Conservation (phyloP, 192 early-diverging fungal species). For the Dispira simplex region DNA sequence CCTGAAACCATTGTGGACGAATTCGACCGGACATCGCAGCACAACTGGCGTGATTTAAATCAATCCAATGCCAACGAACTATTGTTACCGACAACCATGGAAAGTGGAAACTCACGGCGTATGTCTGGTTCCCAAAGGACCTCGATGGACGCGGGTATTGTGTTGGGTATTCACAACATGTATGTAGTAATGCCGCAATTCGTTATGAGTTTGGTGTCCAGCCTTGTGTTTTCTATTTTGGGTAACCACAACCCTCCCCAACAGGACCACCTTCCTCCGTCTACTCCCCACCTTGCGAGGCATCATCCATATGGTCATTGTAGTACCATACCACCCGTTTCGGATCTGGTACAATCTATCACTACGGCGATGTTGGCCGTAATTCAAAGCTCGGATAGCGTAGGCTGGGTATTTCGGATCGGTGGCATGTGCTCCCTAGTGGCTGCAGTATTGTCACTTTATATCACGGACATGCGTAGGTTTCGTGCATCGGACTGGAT, state of each 20-base stretch:
- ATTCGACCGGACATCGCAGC: background rate
- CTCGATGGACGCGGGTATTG: slow-evolving; percentile 39
- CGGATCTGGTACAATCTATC: slow-evolving; percentile 10
- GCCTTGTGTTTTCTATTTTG: slow-evolving; percentile 50
- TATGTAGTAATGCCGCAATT: slow-evolving; percentile 93
- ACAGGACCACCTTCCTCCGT: background rate
- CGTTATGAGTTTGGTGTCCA: slow-evolving; percentile 57
- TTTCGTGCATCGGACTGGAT: slow-evolving; percentile 1
- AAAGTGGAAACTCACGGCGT: background rate
- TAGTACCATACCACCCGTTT: slow-evolving; percentile 2
- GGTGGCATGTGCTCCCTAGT: slow-evolving; percentile 54
- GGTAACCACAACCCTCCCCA: slow-evolving; percentile 12
- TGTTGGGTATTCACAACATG: slow-evolving; percentile 91
- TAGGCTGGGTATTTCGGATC: slow-evolving; percentile 51
- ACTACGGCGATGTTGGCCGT: background rate
- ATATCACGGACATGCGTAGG: slow-evolving; percentile 9
- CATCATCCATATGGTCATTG: slow-evolving; percentile 4
- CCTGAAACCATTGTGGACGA: background rate
- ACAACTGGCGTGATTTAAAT: too few relatives aligned
- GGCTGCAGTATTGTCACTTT: slow-evolving; percentile 36
- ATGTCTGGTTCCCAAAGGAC: background rate
- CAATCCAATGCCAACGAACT: background rate
- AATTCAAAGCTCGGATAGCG: slow-evolving; percentile 20
- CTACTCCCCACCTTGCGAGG: background rate
- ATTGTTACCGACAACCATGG: background rate